Evolutionary conservation across 495 filamentous ascomycete species (phyloP), one percentile per base, ranked within the genome.

Genomic region (Glarea lozoyensis): DNA sequence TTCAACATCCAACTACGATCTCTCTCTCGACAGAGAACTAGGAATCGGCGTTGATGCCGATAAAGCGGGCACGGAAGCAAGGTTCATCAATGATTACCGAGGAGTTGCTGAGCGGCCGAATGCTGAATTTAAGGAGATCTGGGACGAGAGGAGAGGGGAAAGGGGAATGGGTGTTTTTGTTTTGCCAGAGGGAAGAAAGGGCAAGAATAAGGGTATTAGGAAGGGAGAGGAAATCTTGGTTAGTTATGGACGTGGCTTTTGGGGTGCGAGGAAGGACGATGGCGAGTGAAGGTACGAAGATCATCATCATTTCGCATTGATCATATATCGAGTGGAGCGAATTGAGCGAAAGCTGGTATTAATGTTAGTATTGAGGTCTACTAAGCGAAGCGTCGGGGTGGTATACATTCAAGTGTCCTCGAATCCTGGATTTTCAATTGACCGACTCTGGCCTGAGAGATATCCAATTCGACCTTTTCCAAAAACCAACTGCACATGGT

Each of bases 41-140:
- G 72, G 68, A 17, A 57, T 86, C 0, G 78, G 75, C 4, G 68
- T 86, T 12, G 83, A 88, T 54, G 83, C 81, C 2, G 64, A 57
- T 5, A 62, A 55, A 10, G 56, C 54, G 33, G 82, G 82, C 3
- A 86, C 84, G 49, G 83, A 87, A 60, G 80, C 75, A 2, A 60
- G 83, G 9, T 86, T 82, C 56, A 67, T 82, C 23, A 88, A 88
- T 51, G 83, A 88, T 58, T 88, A 82, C 49, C 69, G 83, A 13
- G 81, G 82, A 1, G 66, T 86, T 3, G 58, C 59, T 0, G 61
- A 56, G 10, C 45, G 43, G 22, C 49, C 56, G 11, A 54, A 62
- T 23, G 58, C 61, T 2, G 79, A 83, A 57, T 83, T 84, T 46
- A 61, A 61, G 18, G 75, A 69, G 33, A 62, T 63, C 5, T 76